Base-by-base conservation (phyloP, 2,329 filamentous ascomycete species). In the Phoma herbarum region DNA sequence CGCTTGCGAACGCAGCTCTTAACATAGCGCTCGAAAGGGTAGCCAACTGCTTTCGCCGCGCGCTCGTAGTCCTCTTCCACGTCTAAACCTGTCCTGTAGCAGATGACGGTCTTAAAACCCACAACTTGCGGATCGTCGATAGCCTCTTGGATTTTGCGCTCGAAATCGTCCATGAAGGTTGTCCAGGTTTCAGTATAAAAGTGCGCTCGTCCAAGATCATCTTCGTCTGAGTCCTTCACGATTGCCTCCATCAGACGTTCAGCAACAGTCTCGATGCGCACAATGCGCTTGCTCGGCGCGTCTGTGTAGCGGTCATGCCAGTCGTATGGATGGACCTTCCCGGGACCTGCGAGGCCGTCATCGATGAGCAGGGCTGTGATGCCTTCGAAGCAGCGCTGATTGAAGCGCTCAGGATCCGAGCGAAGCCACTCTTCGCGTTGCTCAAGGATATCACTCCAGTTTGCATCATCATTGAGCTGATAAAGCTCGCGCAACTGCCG, bases 41-140 rank as follows among this genome's bases (percentile, higher is more conserved):
- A 62, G 2, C 70, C 74, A 1, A 77, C 73, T 14, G 70, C 70
- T 48, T 66, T 62, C 5, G 75, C 70, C 44, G 71, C 71, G 2
- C 77, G 78, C 23, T 78, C 71, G 11, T 79, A 79, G 1, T 81
- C 78, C 1, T 81, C 73, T 52, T 83, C 78, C 8, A 82, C 71
- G n/a, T 84, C 78, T 16, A 94, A 80, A 0, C 92, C 92, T 0
- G 88, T 91, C 14, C 91, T 85, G 73, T 95, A 95, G 77, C 91
- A 94, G 54, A 96, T 86, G 47, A 93, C 87, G 1, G 88, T 91
- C 75, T 96, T 95, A 83, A 96, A 96, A 2, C 85, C 92, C 1
- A 86, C 90, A 2, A 96, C 88, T 18, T 88, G 83, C 0, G 85
- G 79, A 69, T 95, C 88, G 0, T 81, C 78, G 25, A 93, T 81